Conservation (phyloP, 306 rosid species). For the Acacia confusa region DNA sequence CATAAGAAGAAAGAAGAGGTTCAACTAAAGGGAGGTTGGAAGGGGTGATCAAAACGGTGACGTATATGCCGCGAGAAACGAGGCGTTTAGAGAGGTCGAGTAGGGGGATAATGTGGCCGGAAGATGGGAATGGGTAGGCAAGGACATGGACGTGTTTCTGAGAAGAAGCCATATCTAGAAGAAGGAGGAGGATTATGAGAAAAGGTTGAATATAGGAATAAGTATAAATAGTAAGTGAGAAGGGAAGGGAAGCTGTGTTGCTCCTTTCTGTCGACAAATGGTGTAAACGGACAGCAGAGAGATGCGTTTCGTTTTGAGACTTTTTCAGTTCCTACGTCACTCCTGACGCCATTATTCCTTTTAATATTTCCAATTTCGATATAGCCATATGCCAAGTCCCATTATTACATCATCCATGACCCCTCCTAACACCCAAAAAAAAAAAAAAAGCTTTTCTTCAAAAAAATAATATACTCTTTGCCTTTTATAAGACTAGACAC, state of each 20-base stretch:
- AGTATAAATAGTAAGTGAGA: background rate
- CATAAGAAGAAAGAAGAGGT: slow-evolving; percentile 33
- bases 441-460: too few species aligned
- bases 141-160: slow-evolving; percentile 33
- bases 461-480: too few species aligned
- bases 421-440: background rate
- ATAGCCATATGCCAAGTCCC: background rate
- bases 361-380: background rate
- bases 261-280: background rate
- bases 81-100: slow-evolving; percentile 32
- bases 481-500: too few species aligned
- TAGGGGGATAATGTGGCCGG: slow-evolving; percentile 54
- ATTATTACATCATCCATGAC: background rate
- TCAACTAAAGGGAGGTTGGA: slow-evolving; percentile 25
- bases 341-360: background rate
- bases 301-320: background rate
- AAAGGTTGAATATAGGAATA: background rate
- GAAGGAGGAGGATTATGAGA: background rate
- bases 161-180: background rate
- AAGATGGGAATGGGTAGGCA: slow-evolving; percentile 38
- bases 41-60: slow-evolving; percentile 47
- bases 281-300: background rate
- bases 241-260: background rate
- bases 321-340: background rate
- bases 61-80: slow-evolving; percentile 36